Percentiles rank a stretch among this genome's conserved stretches.
These are phyloP conservation scores for Phanerochaete carnosa DNA, from an alignment of 768 basidiomycete species.

Conservation along the genomic window DNA sequence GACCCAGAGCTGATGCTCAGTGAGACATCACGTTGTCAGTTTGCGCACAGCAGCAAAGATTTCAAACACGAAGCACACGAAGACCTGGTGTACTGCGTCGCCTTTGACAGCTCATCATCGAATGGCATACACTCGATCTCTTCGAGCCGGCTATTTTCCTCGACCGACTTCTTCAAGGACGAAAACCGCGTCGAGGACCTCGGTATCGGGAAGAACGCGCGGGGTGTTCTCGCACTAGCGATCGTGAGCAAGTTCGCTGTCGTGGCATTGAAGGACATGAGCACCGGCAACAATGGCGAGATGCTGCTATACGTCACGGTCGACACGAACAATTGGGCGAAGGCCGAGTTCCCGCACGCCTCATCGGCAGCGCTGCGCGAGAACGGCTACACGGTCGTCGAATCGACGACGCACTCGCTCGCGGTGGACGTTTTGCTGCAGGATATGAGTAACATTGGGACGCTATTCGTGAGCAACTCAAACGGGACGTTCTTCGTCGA, in stretches of 20 bases:
- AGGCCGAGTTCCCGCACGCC: conserved; percentile 91
- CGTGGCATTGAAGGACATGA: conserved; percentile 77
- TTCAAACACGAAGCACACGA: conserved; percentile 75
- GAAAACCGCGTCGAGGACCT: conserved; percentile 75
- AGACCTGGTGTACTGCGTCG: conserved; percentile 88
- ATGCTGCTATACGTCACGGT: conserved; percentile 86
- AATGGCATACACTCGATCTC: conserved; percentile 44
- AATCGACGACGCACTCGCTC: conserved; percentile 89
- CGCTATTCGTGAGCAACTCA: conserved; percentile 92
- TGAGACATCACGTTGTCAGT: conserved; percentile 79
- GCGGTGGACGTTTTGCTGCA: conserved; percentile 90
- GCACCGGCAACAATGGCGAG: conserved; percentile 53
- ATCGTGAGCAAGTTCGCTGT: conserved; percentile 92
- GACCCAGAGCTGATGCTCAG: conserved; percentile 54
- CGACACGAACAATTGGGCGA: conserved; percentile 82
- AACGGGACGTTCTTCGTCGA: conserved; percentile 96
- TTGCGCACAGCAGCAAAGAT: conserved; percentile 82
- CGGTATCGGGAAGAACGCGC: conserved; percentile 80
- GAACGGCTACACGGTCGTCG: conserved; percentile 95
- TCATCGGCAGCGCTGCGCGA: conserved; percentile 74
- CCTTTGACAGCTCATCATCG: conserved; percentile 60
- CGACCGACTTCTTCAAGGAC: conserved; percentile 76
- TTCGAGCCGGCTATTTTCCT: conserved; percentile 75
- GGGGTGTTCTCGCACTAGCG: conserved; percentile 89
- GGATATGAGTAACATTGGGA: conserved; percentile 68